A percentile compares a stretch with the other conserved stretches of the same genome.
Conservation (phyloP, 495 filamentous ascomycete genomes). For the Cercophora sp. region DNA sequence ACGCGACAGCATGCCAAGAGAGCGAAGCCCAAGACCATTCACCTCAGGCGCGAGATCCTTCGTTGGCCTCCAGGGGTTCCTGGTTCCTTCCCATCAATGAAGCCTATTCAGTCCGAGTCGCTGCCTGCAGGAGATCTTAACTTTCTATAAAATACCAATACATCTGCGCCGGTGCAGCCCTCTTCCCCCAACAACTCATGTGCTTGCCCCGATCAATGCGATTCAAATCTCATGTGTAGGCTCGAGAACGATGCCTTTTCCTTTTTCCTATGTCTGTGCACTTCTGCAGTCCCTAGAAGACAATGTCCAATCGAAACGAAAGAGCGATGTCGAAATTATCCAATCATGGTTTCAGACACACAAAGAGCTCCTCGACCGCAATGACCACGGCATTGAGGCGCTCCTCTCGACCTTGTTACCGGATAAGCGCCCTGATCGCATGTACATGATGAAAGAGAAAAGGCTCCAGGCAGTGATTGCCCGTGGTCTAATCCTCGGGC, state of each 20-base stretch:
- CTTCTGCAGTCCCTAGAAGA: conserved; percentile 52
- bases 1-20: too few relatives aligned
- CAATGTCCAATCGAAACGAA: conserved; percentile 13
- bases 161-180: too few relatives aligned
- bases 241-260: conserved; percentile 33
- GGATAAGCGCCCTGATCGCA: conserved; percentile 67
- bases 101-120: background rate
- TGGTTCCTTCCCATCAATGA: too few relatives aligned
- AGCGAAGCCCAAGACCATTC: too few relatives aligned
- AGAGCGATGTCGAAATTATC: conserved; percentile 28
- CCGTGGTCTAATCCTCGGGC: conserved; percentile 58
- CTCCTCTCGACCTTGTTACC: conserved; percentile 72
- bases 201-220: background rate
- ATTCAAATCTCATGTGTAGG: background rate
- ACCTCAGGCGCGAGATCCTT: too few relatives aligned
- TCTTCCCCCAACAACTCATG: too few relatives aligned
- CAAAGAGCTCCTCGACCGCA: conserved; percentile 44
- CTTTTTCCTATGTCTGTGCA: conserved; percentile 57
- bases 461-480: conserved; percentile 60
- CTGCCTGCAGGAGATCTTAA: conserved; percentile 7
- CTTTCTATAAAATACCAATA: too few relatives aligned
- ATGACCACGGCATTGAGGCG: conserved; percentile 51
- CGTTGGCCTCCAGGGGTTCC: too few relatives aligned
- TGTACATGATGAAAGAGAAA: conserved; percentile 61
- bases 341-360: conserved; percentile 60